These are phyloP conservation scores for Colletotrichum chrysophilum DNA, from an alignment of 2,329 filamentous ascomycete species.

Conservation along the genomic window DNA sequence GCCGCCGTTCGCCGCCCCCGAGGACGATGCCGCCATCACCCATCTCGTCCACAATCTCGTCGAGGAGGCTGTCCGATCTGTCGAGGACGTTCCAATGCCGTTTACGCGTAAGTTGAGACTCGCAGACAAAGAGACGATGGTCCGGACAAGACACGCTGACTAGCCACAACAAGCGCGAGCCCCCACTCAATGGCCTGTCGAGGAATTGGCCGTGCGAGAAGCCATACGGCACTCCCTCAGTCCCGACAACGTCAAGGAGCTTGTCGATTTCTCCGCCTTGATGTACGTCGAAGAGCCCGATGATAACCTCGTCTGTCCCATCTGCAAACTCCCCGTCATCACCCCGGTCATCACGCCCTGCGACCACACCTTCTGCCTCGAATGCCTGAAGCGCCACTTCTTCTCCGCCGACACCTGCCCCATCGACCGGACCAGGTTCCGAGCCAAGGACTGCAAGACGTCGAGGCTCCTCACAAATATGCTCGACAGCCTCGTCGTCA, in stretches of 20 bases:
- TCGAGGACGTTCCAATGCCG: conserved; percentile 2
- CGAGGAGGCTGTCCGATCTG: conserved; percentile 16
- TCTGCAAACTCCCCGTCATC: conserved; percentile 66
- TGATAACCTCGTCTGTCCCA: conserved; percentile 55
- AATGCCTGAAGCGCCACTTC: conserved; percentile 55
- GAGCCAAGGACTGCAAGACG: conserved; percentile 29
- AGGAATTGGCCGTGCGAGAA: conserved; percentile 14
- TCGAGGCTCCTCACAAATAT: conserved; percentile 61
- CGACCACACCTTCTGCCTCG: conserved; percentile 69
- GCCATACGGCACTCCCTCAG: conserved; percentile 7
- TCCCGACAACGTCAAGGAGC: conserved; percentile 2
- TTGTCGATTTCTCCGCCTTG: conserved; percentile 49
- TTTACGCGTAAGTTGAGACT: conserved; percentile 5
- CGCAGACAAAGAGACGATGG: neutral
- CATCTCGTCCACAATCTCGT: conserved; percentile 16
- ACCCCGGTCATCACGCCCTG: conserved; percentile 66
- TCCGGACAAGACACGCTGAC: neutral
- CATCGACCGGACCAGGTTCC: conserved; percentile 57
- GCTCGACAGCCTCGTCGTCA: conserved; percentile 63
- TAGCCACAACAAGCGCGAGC: neutral
- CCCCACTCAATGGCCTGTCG: conserved; percentile 14
- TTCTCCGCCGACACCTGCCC: conserved; percentile 55
- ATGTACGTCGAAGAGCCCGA: conserved; percentile 49
- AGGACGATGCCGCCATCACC: conserved; percentile 5
- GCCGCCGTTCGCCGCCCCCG: neutral